Base-by-base conservation (phyloP, 2,329 filamentous ascomycete genomes). In the Ascocoryne sarcoides region DNA sequence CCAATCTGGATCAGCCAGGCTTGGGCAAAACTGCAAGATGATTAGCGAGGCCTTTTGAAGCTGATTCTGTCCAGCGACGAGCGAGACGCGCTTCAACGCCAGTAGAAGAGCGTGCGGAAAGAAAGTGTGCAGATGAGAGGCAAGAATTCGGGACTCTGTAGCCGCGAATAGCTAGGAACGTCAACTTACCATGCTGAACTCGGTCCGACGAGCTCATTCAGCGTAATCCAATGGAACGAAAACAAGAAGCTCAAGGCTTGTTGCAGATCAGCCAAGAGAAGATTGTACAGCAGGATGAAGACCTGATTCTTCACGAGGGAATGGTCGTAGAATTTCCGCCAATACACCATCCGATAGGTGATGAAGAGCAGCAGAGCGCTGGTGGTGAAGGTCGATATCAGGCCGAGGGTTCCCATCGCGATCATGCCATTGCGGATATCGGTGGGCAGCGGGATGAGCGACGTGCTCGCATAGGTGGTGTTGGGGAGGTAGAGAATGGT, bases 371-470 rank as follows among this genome's bases (percentile, higher is more conserved):
- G 57, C 2, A 74, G 62, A 8, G 54, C 51, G 4, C 61, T 45
- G 2, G 69, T 67, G 16, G 65, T 60, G 14, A 66, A 30, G 44
- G 70, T 65, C 9, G 69, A 73, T 5, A 71, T 43, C 30, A 70
- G 60, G 12, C 64, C 69, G 18, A 73, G 54, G 19, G 56, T 49
- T 17, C 68, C 62, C 40, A 73, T 64, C 12, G 90, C 83, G 19
- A 93, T 76, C 50, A 98, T 79, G 58, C 96, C 92, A 52, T 83
- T 70, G 14, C 89, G 85, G 40, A 96, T 80, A 37, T 95, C 88
- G 14, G 82, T 76, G 1, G 92, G 92, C n/a, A 98, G 69, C 9
- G 89, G 90, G 58, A 95, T 85, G 8, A 96, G 70, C 62, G 96
- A 96, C 53, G 36, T 40, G 10, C 21, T 45, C 10, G 44, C 39